phyloP scores from a whole-genome alignment of 495 filamentous ascomycete genomes.

The Venustampulla echinocandica region DNA sequence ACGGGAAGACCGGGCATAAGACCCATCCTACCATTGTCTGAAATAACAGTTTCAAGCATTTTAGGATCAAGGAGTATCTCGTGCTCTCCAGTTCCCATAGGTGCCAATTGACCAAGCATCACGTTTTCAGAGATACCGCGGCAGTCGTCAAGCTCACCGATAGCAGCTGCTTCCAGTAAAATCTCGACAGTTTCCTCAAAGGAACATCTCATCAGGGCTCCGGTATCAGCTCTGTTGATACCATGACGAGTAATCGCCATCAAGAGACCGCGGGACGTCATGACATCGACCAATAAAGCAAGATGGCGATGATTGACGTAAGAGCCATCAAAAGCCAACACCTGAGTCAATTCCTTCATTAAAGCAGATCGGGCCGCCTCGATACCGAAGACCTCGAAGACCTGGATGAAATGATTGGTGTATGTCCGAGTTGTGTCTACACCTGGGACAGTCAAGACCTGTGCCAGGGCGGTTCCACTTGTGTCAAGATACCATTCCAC shows the following conservation, averaged over 20 bases:
- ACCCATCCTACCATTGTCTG: conserved; percentile 74
- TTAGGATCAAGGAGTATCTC: conserved; percentile 86
- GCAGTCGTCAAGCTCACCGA: conserved; percentile 94
- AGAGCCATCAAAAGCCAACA: conserved; percentile 94
- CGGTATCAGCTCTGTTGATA: conserved; percentile 96
- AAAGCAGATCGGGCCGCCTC: conserved; percentile 83
- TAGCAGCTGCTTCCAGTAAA: conserved; percentile 84
- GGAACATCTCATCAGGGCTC: conserved; percentile 97
- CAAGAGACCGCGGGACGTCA: conserved; percentile 88
- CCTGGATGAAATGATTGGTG: conserved; percentile 90
- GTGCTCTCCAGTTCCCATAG: conserved; percentile 91
- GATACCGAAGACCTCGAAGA: conserved; percentile 90
- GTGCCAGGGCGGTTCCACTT: conserved; percentile 71
- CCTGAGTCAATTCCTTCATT: conserved; percentile 76
- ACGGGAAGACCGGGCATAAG: conserved; percentile 66
- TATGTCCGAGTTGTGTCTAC: conserved; percentile 86
- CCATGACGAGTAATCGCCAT: conserved; percentile 96
- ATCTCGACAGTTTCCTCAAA: conserved; percentile 99
- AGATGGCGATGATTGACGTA: conserved; percentile 99
- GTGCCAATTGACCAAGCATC: conserved; percentile 94
- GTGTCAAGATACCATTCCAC: conserved; percentile 95
- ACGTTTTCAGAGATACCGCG: conserved; percentile 97
- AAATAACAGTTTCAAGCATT: conserved; percentile 91
- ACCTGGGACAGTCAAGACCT: conserved; percentile 76
- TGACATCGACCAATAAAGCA: conserved; percentile 92